Evolutionary conservation across 2,329 filamentous ascomycete genomes (phyloP), one percentile per base, ranked within the genome.

Genomic region (Hypomyces perniciosus): DNA sequence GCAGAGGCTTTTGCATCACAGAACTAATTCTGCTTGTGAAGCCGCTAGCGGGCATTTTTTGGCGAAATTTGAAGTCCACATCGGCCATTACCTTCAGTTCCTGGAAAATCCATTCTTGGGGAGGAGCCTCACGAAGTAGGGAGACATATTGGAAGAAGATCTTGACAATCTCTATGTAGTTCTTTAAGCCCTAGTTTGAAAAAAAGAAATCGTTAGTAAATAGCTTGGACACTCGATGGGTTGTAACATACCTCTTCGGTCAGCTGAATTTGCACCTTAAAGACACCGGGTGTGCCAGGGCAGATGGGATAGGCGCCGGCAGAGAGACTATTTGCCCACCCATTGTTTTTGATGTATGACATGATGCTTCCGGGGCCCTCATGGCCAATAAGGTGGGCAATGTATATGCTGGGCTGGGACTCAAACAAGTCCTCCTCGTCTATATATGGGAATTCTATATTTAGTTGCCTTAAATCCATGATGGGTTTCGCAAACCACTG

Each of bases 301-400:
- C 90, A 95, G 38, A 95, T 73, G 0, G 83, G 75, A 62, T 85
- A 85, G 6, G 83, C 80, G 34, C 90, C 90, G 37, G 90, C 88
- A 42, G 86, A 88, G 2, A 96, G 74, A 3, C 84, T 82, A 60
- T 91, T 95, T 4, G 86, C 90, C 88, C 90, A 95, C 6, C 91
- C 91, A 68, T 91, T 93, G 28, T 81, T 83, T 67, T 96, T 96
- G 68, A 95, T 79, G 65, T 93, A 90, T 2, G 90, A 84, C 71
- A 96, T 83, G 61, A 96, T 87, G 67, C 91, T 96, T 4, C 91
- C 91, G 1, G 91, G 91, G 0, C 91, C 90, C 67, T 96, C 91
- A 59, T 96, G 91, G 4, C 91, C 91, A 55, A 96, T 88, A 48
- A 96, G 72, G 63, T 96, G 91, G 61, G 86, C 87, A 53, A 96